Evolutionary conservation across 129 eudicot genomes (phyloP).

Genomic region (Cynara cardunculus): DNA sequence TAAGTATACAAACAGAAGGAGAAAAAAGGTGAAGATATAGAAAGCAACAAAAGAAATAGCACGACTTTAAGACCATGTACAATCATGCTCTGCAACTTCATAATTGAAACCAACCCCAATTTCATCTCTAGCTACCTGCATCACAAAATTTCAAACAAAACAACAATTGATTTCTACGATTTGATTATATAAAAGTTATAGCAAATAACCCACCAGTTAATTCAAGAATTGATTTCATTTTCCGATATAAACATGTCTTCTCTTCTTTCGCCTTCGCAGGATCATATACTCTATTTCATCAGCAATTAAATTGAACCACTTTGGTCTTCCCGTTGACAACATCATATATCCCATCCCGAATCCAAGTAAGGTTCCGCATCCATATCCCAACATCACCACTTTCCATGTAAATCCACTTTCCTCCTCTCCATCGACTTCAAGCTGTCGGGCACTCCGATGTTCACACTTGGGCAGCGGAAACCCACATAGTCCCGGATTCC

Average conservation of each 20-base stretch:
- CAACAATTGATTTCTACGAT: too few species aligned
- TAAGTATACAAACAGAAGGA: not conserved
- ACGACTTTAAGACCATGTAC: too few species aligned
- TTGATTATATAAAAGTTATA: too few species aligned
- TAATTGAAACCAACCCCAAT: too few species aligned
- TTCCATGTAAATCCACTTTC: conserved; percentile 16
- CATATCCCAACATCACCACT: conserved; percentile 24
- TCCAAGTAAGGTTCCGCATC: conserved; percentile 19
- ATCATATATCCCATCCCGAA: conserved; percentile 6
- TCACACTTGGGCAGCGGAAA: not conserved
- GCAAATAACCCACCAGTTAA: too few species aligned
- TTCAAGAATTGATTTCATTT: not conserved
- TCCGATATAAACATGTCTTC: not conserved
- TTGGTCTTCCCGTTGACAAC: too few species aligned
- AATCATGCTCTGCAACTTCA: too few species aligned
- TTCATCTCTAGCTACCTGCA: too few species aligned
- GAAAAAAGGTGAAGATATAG: too few species aligned
- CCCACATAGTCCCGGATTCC: not conserved
- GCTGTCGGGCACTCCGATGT: not conserved
- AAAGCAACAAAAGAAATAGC: too few species aligned
- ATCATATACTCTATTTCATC: conserved; percentile 12
- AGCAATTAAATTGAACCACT: not conserved
- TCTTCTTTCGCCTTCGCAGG: not conserved
- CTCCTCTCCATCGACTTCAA: not conserved
- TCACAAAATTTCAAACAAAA: too few species aligned